Evolutionary conservation across 345 rosid genomes (phyloP), one percentile per base, ranked within the genome.

Genomic region (Populus simonii): DNA sequence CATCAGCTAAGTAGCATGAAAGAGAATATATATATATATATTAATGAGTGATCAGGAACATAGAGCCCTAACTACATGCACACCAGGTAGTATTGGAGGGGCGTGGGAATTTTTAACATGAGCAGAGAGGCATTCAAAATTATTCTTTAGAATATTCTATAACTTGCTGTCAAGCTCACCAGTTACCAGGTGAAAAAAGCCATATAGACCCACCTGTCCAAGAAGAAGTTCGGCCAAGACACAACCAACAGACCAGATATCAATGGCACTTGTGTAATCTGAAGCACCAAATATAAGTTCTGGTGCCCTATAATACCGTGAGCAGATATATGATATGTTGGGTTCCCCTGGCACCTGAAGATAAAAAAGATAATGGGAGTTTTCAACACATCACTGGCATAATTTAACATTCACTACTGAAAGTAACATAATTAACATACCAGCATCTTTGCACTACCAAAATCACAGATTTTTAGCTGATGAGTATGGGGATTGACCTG

Each of bases 391-490:
- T 73, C 66, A 80, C 68, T 29, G 7, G 72, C 55, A 47, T 47
- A 82, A 17, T 66, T 70, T 8, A 71, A 65, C 57, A 27, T 38
- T 35, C 18, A 74, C 53, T 8, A 43, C 25, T 38, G 20, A 35
- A 45, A 66, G 55, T 66, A 33, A 43, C 6, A 72, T 47, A 61
- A 17, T 38, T 55, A 83, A 83, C 89, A 73, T 92, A 96, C 99
- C 98, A 96, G 85, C 90, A 87, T 96, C 93, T 96, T 96, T 77
- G 99, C 99, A 78, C 98, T 96, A 38, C 99, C 99, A 75, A 94
- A 96, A 85, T 96, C 99, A 39, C 99, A 96, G 35, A 96, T 92
- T 85, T 94, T 96, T 81, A 96, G 79, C 84, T 92, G 94, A 80
- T 92, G 97, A 20, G 91, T 89, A 57, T 87, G 92, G 77, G 98